Conservation (phyloP, 2,329 filamentous ascomycete species). For the Phoma sp. region DNA sequence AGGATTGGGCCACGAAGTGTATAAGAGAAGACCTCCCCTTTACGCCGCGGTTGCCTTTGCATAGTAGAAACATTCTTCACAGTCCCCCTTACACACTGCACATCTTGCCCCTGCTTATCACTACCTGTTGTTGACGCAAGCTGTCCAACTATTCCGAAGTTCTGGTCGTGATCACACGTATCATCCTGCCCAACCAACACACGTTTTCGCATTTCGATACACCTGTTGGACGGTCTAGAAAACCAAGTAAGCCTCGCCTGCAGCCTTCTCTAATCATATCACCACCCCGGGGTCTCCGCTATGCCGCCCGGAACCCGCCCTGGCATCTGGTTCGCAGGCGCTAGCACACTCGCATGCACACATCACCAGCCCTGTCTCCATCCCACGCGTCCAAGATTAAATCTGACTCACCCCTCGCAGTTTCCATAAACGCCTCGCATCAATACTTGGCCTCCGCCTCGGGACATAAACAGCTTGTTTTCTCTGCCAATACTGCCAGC, state of each 20-base stretch:
- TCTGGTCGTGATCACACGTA: conserved; percentile 19
- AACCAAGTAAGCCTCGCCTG: conserved; percentile 41
- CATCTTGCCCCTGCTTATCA: not conserved
- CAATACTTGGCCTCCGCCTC: conserved; percentile 26
- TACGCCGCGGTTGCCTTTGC: conserved; percentile 19
- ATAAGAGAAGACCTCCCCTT: conserved; percentile 35
- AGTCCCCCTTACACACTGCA: conserved; percentile 13
- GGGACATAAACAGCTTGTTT: conserved; percentile 29
- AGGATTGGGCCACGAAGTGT: conserved; percentile 34
- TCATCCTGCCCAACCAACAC: conserved; percentile 14
- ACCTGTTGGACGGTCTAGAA: conserved; percentile 21
- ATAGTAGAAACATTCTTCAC: conserved; percentile 14
- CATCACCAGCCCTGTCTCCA: conserved; percentile 34
- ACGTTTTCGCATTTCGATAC: not conserved
- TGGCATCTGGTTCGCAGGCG: conserved; percentile 23
- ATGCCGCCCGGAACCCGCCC: conserved; percentile 22
- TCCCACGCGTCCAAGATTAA: conserved; percentile 35
- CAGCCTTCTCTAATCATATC: conserved; percentile 32
- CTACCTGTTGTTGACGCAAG: conserved; percentile 8
- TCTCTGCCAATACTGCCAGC: conserved; percentile 38
- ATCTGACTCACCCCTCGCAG: conserved; percentile 46
- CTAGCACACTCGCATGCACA: conserved; percentile 37
- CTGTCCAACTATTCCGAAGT: conserved; percentile 1
- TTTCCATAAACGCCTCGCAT: conserved; percentile 28
- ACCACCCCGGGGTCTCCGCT: conserved; percentile 31